Conservation (phyloP, 1,139 yeast species). For the Yamadazyma membranifaciens region DNA sequence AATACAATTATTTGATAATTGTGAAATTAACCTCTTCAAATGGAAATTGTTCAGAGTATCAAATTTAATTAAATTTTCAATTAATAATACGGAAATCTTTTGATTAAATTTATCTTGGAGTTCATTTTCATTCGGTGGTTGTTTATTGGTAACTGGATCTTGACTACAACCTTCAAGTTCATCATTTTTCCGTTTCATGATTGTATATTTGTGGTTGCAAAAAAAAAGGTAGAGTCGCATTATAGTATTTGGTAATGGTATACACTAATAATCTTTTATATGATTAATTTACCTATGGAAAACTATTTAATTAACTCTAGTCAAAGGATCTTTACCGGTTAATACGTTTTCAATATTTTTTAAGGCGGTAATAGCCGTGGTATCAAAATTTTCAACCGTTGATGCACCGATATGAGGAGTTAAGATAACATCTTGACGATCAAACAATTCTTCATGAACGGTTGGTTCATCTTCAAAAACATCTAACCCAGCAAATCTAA, state of each 20-base stretch:
- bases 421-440: constrained; percentile 66
- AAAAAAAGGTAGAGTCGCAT: constrained; percentile 1
- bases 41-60: constrained; percentile 17
- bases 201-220: constrained; percentile 5
- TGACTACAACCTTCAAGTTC: background rate
- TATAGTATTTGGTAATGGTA: too few species aligned
- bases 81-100: constrained; percentile 15
- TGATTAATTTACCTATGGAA: too few species aligned
- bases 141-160: background rate
- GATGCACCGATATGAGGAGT: constrained; percentile 82
- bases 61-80: constrained; percentile 23
- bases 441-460: constrained; percentile 50
- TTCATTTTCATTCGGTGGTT: constrained; percentile 1
- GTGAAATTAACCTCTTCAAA: constrained; percentile 14
- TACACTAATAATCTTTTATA: too few species aligned
- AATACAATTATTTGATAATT: constrained; percentile 7
- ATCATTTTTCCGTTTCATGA: constrained; percentile 1
- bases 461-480: constrained; percentile 72
- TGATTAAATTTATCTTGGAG: constrained; percentile 1
- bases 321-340: constrained; percentile 30
- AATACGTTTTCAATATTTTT: constrained; percentile 44
- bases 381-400: constrained; percentile 49
- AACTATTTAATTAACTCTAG: constrained; percentile 32
- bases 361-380: constrained; percentile 47
- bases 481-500: constrained; percentile 75